Evolutionary conservation across 2,329 filamentous ascomycete species (phyloP).

Genomic region (Ophiocordyceps sinensis): DNA sequence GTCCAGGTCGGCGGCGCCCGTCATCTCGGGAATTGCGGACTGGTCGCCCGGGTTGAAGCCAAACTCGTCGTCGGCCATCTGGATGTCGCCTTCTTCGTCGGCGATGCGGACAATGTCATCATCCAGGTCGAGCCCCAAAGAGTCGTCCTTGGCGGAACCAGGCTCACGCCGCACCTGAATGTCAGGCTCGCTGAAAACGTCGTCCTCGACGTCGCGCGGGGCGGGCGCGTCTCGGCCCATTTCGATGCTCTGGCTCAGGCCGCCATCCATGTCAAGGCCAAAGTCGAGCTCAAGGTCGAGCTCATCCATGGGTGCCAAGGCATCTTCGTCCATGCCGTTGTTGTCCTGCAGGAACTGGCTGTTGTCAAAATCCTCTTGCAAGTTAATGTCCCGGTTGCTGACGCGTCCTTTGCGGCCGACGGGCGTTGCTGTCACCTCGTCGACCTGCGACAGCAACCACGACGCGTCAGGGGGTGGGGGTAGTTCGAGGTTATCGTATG

Average conservation of each 20-base stretch:
- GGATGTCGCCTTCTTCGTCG: conserved; percentile 49
- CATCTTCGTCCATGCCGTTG: conserved; percentile 43
- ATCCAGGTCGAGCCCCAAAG: conserved; percentile 37
- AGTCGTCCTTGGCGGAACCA: conserved; percentile 38
- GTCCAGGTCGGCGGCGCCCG: conserved; percentile 30
- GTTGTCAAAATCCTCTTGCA: conserved; percentile 54
- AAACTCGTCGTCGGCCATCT: conserved; percentile 49
- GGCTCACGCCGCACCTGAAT: conserved; percentile 42
- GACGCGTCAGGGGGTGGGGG: conserved; percentile 81
- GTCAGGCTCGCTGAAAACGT: conserved; percentile 53
- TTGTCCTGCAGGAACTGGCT: conserved; percentile 70
- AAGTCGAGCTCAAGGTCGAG: conserved; percentile 63
- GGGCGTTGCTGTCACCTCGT: conserved; percentile 40
- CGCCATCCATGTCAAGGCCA: conserved; percentile 58
- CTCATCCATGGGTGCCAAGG: conserved; percentile 44
- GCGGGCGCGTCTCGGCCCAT: conserved; percentile 73
- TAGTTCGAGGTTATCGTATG: conserved; percentile 64
- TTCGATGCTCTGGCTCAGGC: conserved; percentile 60
- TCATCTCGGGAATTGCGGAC: conserved; percentile 37
- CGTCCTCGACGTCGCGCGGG: conserved; percentile 51
- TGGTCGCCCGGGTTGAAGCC: conserved; percentile 47
- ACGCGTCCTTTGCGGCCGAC: conserved; percentile 41
- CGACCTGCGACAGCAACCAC: conserved; percentile 64
- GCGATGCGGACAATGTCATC: conserved; percentile 43
- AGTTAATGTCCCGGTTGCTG: conserved; percentile 49